phyloP scores from a whole-genome alignment of 2,329 filamentous ascomycete genomes.

The Lasiodiplodia citricola region DNA sequence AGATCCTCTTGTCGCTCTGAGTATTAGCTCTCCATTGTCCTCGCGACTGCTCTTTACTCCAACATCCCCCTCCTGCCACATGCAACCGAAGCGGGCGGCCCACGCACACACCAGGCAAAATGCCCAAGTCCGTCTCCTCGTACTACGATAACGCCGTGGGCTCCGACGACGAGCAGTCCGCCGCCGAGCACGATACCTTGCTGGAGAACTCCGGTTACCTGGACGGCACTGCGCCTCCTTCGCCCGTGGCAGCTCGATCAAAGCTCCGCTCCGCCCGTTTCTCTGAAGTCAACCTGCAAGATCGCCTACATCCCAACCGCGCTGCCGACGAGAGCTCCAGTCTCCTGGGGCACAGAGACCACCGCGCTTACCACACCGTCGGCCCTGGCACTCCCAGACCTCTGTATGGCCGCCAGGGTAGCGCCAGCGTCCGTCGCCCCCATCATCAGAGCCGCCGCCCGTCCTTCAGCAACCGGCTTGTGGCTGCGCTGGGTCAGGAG shows the following conservation, averaged over 20 bases:
- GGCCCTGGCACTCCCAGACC: conserved; percentile 49
- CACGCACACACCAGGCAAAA: conserved; percentile 29
- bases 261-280: conserved; percentile 35
- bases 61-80: not conserved
- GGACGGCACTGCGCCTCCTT: conserved; percentile 36
- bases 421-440: conserved; percentile 28
- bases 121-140: conserved; percentile 44
- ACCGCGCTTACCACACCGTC: conserved; percentile 45
- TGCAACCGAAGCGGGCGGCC: not conserved
- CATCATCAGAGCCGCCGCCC: conserved; percentile 38
- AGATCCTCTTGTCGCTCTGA: conserved; percentile 14
- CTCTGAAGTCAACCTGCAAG: conserved; percentile 41
- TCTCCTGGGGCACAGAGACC: conserved; percentile 49
- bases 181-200: conserved; percentile 4
- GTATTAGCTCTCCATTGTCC: conserved; percentile 3
- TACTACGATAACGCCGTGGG: conserved; percentile 41
- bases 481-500: conserved; percentile 63
- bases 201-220: conserved; percentile 25
- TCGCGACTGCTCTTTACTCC: not conserved
- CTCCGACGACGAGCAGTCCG: conserved; percentile 39
- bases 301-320: conserved; percentile 31
- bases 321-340: conserved; percentile 54
- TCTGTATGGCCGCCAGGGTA: conserved; percentile 44
- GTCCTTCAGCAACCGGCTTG: conserved; percentile 55
- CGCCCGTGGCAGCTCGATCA: conserved; percentile 36